Conservation (phyloP, 2,329 filamentous ascomycete genomes). For the Aspergillus ochraceus region DNA sequence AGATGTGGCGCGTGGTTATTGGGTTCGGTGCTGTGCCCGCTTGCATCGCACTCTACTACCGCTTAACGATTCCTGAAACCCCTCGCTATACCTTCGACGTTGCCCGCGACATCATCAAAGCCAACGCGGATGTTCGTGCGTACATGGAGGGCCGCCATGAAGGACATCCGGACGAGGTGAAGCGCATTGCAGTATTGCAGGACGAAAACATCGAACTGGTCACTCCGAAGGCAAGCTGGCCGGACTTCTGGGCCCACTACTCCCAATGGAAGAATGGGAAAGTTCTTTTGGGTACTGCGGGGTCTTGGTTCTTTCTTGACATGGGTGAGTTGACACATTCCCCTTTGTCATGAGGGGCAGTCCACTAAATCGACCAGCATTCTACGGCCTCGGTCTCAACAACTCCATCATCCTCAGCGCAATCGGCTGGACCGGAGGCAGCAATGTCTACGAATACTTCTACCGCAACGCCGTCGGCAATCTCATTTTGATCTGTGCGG, state of each 20-base stretch:
- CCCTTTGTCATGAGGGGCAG: too few relatives aligned
- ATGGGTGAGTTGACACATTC: slow-evolving; percentile 48
- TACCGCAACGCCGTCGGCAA: slow-evolving; percentile 77
- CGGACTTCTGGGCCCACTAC: slow-evolving; percentile 72
- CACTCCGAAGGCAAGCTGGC: slow-evolving; percentile 69
- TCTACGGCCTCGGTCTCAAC: slow-evolving; percentile 72
- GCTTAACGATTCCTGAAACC: slow-evolving; percentile 83
- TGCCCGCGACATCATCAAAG: slow-evolving; percentile 71
- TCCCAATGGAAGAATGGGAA: slow-evolving; percentile 68
- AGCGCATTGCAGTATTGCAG: slow-evolving; percentile 59
- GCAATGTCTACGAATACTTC: slow-evolving; percentile 66
- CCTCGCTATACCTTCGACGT: slow-evolving; percentile 87
- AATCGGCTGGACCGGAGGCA: slow-evolving; percentile 69
- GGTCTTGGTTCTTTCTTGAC: slow-evolving; percentile 82
- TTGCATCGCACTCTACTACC: slow-evolving; percentile 80
- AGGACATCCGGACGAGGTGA: slow-evolving; percentile 65
- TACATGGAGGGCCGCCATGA: slow-evolving; percentile 68
- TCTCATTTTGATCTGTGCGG: slow-evolving; percentile 74
- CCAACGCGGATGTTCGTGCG: slow-evolving; percentile 69
- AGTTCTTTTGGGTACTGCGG: slow-evolving; percentile 74
- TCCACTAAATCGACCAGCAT: slow-evolving; percentile 46
- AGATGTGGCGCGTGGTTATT: slow-evolving; percentile 83
- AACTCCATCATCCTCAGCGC: slow-evolving; percentile 69
- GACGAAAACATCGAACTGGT: slow-evolving; percentile 57
- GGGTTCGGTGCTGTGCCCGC: slow-evolving; percentile 79